Evolutionary conservation across 257 asterid species (phyloP).

Genomic region (Penstemon newberryi): DNA sequence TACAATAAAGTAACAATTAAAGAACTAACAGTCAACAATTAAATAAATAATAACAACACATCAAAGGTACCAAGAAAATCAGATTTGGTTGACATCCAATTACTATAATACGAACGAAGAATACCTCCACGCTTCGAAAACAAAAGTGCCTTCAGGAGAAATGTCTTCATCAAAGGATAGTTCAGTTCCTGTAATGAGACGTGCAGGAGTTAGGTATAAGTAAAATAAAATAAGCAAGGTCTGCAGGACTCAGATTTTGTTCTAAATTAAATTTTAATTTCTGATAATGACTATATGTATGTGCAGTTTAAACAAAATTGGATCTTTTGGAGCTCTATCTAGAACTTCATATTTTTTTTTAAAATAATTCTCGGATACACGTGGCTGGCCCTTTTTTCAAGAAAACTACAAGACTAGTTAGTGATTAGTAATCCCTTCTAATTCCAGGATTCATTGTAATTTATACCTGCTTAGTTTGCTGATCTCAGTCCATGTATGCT

Average conservation of each 20-base stretch:
- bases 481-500: background rate
- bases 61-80: background rate
- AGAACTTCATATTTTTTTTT: background rate
- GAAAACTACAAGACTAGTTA: background rate
- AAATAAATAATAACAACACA: no score
- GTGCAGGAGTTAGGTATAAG: slow-evolving; percentile 10
- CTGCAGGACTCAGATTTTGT: slow-evolving; percentile 14
- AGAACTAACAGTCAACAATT: no score
- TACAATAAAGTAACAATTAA: background rate
- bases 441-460: background rate
- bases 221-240: slow-evolving; percentile 13
- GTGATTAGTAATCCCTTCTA: background rate
- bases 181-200: background rate
- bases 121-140: slow-evolving; percentile 15
- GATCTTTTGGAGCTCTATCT: slow-evolving; percentile 16
- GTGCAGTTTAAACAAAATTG: background rate
- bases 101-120: background rate
- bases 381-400: background rate
- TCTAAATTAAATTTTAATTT: background rate
- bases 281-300: background rate
- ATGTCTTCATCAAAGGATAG: slow-evolving; percentile 10
- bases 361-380: background rate
- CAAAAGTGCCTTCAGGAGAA: background rate
- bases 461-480: background rate
- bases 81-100: slow-evolving; percentile 17